phyloP scores from a whole-genome alignment of 352 stramenopile genomes.

The Globisporangium alternatum region DNA sequence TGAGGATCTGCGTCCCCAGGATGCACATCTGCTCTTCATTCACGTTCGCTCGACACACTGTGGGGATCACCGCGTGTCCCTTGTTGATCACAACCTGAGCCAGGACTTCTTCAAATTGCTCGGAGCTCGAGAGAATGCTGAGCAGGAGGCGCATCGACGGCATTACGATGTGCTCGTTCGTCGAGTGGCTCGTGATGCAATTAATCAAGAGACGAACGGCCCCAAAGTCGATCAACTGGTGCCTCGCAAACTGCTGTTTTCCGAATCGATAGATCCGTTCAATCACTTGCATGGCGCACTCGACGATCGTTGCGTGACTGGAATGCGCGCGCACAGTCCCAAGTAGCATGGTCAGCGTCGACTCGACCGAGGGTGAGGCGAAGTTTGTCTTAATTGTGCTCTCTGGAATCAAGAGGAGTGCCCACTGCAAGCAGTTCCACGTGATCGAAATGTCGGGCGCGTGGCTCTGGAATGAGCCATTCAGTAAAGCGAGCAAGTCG shows the following conservation, averaged over 20 bases:
- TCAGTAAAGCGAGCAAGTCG: not conserved
- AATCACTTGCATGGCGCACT: slow-evolving; percentile 4
- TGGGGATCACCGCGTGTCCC: not conserved
- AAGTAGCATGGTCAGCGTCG: not conserved
- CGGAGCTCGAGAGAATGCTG: slow-evolving; percentile 4
- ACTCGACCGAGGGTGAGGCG: not conserved
- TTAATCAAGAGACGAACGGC: not conserved
- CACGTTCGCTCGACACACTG: slow-evolving; percentile 1
- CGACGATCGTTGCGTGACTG: not conserved
- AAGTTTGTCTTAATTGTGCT: not conserved
- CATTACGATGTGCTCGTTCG: slow-evolving; percentile 2
- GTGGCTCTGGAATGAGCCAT: slow-evolving; percentile 4
- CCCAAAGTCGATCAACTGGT: not conserved
- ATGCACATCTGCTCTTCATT: slow-evolving; percentile 10
- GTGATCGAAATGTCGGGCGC: slow-evolving; percentile 1
- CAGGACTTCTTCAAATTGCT: slow-evolving; percentile 2
- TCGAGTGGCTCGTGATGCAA: not conserved
- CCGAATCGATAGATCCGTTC: not conserved
- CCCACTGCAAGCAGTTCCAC: slow-evolving; percentile 4
- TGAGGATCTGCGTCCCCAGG: slow-evolving; percentile 8
- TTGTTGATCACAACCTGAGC: slow-evolving; percentile 4
- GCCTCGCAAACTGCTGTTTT: not conserved
- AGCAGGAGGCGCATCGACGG: slow-evolving; percentile 2
- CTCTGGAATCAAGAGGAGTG: slow-evolving; percentile 2
- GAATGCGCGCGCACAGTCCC: not conserved